phyloP scores from a whole-genome alignment of 2,329 filamentous ascomycete genomes.

The Aspergillus ruber region DNA sequence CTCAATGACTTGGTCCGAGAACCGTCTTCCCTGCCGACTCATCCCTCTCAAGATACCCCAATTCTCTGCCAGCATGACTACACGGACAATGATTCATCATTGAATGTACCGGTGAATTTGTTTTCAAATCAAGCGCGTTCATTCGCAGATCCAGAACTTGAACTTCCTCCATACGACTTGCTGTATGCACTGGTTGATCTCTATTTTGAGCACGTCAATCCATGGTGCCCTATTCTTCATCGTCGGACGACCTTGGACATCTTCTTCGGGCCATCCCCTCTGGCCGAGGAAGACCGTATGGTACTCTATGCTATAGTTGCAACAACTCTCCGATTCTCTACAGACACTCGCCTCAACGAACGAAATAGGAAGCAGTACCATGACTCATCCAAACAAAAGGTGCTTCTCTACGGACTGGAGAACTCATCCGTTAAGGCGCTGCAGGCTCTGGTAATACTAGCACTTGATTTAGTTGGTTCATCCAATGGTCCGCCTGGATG shows the following conservation, averaged over 20 bases:
- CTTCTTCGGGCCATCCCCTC: conserved; percentile 67
- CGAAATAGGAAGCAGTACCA: conserved; percentile 70
- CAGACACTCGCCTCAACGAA: conserved; percentile 66
- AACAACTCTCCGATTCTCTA: conserved; percentile 77
- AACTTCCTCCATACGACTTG: conserved; percentile 68
- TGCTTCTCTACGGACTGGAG: conserved; percentile 79
- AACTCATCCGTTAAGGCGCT: conserved; percentile 83
- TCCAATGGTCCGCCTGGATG: conserved; percentile 87
- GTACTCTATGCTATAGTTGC: conserved; percentile 84
- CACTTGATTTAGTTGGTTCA: conserved; percentile 74
- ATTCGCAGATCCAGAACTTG: conserved; percentile 51
- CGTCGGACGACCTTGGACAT: conserved; percentile 73
- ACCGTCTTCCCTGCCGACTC: conserved; percentile 45
- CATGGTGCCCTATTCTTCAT: conserved; percentile 87
- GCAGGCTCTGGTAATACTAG: conserved; percentile 80
- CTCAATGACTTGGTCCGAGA: conserved; percentile 59
- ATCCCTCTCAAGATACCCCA: conserved; percentile 38
- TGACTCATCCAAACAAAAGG: conserved; percentile 73
- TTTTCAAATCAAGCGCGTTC: conserved; percentile 43
- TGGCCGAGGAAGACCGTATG: conserved; percentile 76
- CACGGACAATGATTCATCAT: conserved; percentile 44
- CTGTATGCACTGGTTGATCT: conserved; percentile 67
- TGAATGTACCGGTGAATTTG: conserved; percentile 56
- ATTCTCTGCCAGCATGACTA: conserved; percentile 24
- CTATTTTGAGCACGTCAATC: conserved; percentile 74